A percentile compares a stretch with the other conserved stretches of the same genome.
These are phyloP conservation scores for Crotalaria pallida DNA, from an alignment of 306 rosid species.

Conservation along the genomic window DNA sequence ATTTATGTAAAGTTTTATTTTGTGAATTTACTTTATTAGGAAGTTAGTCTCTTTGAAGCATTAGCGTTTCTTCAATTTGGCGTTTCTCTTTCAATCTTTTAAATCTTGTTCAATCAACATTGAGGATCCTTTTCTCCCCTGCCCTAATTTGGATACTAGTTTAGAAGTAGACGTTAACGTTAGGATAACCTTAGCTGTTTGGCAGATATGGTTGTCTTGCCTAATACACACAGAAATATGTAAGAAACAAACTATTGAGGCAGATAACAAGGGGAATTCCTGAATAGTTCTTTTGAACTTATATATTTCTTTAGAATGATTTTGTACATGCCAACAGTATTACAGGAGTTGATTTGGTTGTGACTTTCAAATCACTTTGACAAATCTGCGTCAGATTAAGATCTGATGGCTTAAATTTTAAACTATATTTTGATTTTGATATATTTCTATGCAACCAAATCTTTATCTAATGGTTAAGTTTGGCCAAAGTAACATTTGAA, in stretches of 20 bases:
- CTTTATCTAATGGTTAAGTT: too few species aligned
- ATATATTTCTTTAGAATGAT: too few species aligned
- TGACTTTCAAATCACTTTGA: too few species aligned
- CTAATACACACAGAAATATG: not conserved
- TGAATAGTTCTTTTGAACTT: not conserved
- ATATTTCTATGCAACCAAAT: too few species aligned
- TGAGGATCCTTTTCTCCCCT: not conserved
- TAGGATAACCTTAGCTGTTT: slow-evolving; percentile 19
- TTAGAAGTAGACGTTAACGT: not conserved
- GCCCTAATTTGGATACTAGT: not conserved
- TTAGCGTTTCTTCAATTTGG: slow-evolving; percentile 23
- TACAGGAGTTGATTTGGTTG: too few species aligned
- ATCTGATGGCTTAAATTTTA: too few species aligned
- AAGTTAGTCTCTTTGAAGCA: slow-evolving; percentile 25
- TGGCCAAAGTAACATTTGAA: too few species aligned
- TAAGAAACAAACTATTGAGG: not conserved
- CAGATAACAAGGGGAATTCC: too few species aligned
- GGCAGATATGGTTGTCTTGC: slow-evolving; percentile 17
- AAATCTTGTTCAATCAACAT: slow-evolving; percentile 1
- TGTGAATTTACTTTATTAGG: slow-evolving; percentile 27
- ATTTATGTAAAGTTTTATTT: slow-evolving; percentile 46
- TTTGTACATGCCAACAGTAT: too few species aligned
- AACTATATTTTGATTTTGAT: too few species aligned
- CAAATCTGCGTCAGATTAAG: too few species aligned
- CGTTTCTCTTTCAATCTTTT: slow-evolving; percentile 2